Evolutionary conservation across 768 basidiomycete species (phyloP).

Genomic region (Asterophora lycoperdoides): DNA sequence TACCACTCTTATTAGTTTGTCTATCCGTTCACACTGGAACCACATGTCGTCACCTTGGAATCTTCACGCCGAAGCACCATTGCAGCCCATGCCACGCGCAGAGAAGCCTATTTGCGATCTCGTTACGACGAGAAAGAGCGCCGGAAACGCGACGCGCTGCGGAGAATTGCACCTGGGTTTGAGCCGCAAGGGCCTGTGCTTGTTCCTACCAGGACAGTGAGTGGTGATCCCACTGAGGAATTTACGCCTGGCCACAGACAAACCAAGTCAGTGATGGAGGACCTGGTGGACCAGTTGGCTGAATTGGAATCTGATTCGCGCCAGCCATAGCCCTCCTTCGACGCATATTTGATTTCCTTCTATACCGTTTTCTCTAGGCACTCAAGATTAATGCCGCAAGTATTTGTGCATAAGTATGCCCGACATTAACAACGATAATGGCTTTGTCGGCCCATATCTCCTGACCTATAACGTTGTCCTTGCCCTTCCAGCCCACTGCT

Average conservation of each 20-base stretch:
- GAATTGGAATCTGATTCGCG: conserved; percentile 45
- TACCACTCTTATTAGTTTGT: conserved; percentile 61
- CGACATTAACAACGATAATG: no score
- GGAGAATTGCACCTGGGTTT: conserved; percentile 81
- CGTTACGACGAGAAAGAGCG: conserved; percentile 77
- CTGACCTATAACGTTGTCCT: no score
- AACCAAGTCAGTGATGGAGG: conserved; percentile 67
- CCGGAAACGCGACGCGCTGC: conserved; percentile 61
- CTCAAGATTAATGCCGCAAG: no score
- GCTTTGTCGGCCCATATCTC: no score
- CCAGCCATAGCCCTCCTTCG: no score
- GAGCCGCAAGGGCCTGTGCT: conserved; percentile 60
- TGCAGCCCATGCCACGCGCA: conserved; percentile 58
- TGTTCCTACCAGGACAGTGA: conserved; percentile 43
- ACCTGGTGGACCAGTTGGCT: conserved; percentile 77
- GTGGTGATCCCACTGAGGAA: conserved; percentile 12
- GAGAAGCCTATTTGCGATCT: conserved; percentile 65
- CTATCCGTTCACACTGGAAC: conserved; percentile 92
- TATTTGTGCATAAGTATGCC: no score
- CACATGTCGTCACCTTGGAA: conserved; percentile 74
- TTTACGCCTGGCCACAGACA: conserved; percentile 16
- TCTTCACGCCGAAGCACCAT: conserved; percentile 67
- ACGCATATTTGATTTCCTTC: no score
- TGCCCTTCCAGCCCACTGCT: no score
- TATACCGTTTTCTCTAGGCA: no score